phyloP scores from a whole-genome alignment of 108 stramenopile species.

The Skeletonema menzelii region DNA sequence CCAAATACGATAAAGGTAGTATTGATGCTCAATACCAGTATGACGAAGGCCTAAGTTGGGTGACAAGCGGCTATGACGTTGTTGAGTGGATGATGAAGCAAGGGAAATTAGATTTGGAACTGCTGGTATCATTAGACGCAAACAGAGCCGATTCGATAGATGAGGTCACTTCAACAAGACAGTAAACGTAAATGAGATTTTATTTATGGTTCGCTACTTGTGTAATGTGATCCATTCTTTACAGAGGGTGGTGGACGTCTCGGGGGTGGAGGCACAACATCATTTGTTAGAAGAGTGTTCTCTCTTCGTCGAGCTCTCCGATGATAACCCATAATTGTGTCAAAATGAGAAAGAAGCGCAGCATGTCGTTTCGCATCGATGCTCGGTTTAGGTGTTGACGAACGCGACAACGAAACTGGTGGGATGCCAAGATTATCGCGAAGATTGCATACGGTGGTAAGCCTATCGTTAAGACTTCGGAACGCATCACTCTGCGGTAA shows the following conservation, averaged over 20 bases:
- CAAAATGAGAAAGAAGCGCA: conserved; percentile 39
- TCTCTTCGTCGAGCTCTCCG: conserved; percentile 43
- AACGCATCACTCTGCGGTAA: conserved; percentile 94
- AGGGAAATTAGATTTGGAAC: conserved; percentile 43
- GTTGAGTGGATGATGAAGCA: conserved; percentile 37
- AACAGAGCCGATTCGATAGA: background rate
- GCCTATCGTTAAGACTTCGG: conserved; percentile 82
- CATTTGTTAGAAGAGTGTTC: conserved; percentile 19
- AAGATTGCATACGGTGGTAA: conserved; percentile 87
- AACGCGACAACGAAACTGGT: conserved; percentile 5
- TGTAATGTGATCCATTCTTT: background rate
- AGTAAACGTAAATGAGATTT: background rate
- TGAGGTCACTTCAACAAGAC: background rate
- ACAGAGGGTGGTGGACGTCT: background rate
- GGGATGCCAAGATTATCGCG: conserved; percentile 84
- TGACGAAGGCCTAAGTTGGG: conserved; percentile 44
- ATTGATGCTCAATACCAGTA: conserved; percentile 32
- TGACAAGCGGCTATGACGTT: conserved; percentile 34
- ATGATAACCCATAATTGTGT: conserved; percentile 44
- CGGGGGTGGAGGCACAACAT: background rate
- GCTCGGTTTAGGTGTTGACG: background rate
- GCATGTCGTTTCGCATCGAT: conserved; percentile 15
- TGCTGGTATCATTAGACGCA: conserved; percentile 29
- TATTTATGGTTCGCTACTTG: background rate
- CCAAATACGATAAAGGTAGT: background rate